These are phyloP conservation scores for Termitomyces eurrhizus DNA, from an alignment of 768 basidiomycete species.

Conservation along the genomic window DNA sequence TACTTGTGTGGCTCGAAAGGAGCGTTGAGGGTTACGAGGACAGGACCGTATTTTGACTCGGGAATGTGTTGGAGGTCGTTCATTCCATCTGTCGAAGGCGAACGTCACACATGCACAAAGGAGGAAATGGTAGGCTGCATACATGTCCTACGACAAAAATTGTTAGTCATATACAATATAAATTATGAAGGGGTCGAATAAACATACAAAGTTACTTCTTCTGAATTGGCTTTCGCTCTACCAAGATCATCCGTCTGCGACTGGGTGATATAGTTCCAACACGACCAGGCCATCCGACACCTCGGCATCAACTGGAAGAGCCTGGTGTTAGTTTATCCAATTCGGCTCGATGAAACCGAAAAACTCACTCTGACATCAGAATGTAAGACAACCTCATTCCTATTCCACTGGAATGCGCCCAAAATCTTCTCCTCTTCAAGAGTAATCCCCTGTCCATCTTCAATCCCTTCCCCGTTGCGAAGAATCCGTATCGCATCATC, in stretches of 20 bases:
- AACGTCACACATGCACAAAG: not conserved
- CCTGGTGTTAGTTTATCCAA: not conserved
- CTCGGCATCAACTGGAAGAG: conserved; percentile 60
- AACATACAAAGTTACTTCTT: conserved; percentile 60
- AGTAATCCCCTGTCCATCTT: conserved; percentile 30
- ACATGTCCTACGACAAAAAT: conserved; percentile 37
- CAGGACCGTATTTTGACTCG: conserved; percentile 49
- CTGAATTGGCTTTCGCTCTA: conserved; percentile 32
- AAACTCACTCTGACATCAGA: conserved; percentile 53
- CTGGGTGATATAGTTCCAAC: conserved; percentile 75
- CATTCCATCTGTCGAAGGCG: conserved; percentile 54
- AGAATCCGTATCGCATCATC: conserved; percentile 55
- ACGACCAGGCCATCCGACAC: conserved; percentile 59
- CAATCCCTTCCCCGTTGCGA: conserved; percentile 35
- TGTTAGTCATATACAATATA: not conserved
- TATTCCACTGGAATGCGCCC: conserved; percentile 59
- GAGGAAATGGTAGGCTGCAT: conserved; percentile 10
- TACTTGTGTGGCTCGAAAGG: conserved; percentile 52
- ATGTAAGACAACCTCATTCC: conserved; percentile 67
- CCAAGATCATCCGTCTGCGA: conserved; percentile 32
- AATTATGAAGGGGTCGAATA: not conserved
- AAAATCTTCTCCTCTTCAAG: conserved; percentile 53
- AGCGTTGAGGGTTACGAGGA: conserved; percentile 72
- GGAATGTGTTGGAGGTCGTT: conserved; percentile 70
- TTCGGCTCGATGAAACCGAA: not conserved